Base-by-base conservation (phyloP, 805 yeast genomes). In the Cyberlindnera nakhonratchasimensis region DNA sequence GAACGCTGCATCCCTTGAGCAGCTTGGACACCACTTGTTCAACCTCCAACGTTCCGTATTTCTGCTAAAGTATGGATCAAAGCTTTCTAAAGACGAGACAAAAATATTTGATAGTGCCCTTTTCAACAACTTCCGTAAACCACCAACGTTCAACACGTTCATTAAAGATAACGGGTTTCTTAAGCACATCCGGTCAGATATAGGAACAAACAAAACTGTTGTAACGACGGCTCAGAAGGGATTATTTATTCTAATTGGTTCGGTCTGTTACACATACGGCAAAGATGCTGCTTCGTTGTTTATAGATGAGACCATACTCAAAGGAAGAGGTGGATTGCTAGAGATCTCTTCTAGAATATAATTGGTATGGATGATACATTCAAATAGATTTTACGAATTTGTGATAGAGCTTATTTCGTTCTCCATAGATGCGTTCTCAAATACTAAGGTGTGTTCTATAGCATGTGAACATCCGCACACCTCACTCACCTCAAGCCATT, bases 281-380 rank as follows among this genome's bases (percentile, higher is more conserved):
- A 44, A 45, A 9, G 34, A 42, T 7, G 34, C 26, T 6, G 57
- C 63, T 4, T 20, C 40, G 4, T 16, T 34, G 16, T 56, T 60
- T 25, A 45, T 62, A 10, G 37, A 39, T 12, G 47, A 50, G 3
- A 44, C 32, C 25, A 43, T 63, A 5, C 37, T 53, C 21, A 26
- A 32, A 8, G 53, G 54, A 6, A 41, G 34, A 26, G 45, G 40
- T 17, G 61, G 42, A 24, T 20, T 57, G 14, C 26, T 55, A n/a
- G 53, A 51, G 29, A 37, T 43, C 12, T 50, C 50, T 9, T 30
- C 57, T 17, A 40, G 50, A 99, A 93, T 62, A 93, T 93, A 28
- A 30, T 5, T 17, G 4, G 6, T 8, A 28, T 14, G 8, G 17
- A 14, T 4, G 14, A 26, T 12, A 26, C 29, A 23, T 23, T 23